Conservation (phyloP, 202 grass and related monocot species). For the Saccharum hybrid region DNA sequence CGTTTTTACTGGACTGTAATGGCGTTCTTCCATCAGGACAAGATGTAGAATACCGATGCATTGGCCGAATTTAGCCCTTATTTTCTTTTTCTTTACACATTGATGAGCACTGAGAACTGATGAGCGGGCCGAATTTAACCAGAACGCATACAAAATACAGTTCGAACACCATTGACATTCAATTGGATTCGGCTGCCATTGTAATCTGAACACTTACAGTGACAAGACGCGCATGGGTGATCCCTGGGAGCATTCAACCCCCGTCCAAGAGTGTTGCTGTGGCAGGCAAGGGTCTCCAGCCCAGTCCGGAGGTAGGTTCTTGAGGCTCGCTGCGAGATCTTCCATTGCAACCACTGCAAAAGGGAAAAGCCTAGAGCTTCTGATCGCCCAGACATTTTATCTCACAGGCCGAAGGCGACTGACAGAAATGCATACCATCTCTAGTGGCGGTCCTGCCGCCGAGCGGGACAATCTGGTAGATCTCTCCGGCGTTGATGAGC, state of each 20-base stretch:
- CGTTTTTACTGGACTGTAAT: neutral
- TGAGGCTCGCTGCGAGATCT: conserved; percentile 62
- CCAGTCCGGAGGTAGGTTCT: conserved; percentile 84
- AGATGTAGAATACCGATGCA: neutral
- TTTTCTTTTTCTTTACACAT: neutral
- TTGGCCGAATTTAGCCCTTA: neutral
- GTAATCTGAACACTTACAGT: conserved; percentile 56
- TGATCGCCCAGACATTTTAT: conserved; percentile 49
- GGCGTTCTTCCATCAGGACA: neutral
- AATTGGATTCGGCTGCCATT: neutral
- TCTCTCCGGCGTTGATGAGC: conserved; percentile 86
- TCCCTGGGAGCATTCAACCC: conserved; percentile 62
- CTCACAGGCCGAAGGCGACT: neutral
- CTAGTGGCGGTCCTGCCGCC: conserved; percentile 67
- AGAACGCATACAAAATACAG: too few species aligned
- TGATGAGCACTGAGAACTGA: neutral
- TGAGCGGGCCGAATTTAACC: neutral
- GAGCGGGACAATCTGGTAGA: conserved; percentile 78
- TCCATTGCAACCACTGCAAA: conserved; percentile 73
- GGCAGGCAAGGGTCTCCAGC: conserved; percentile 89
- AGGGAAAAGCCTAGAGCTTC: conserved; percentile 46
- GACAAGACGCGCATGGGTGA: conserved; percentile 56
- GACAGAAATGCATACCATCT: conserved; percentile 65
- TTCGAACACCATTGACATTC: neutral
- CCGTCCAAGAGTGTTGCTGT: conserved; percentile 66